Evolutionary conservation across 495 filamentous ascomycete species (phyloP), one percentile per base, ranked within the genome.

Genomic region (Podospora pseudoanserina): DNA sequence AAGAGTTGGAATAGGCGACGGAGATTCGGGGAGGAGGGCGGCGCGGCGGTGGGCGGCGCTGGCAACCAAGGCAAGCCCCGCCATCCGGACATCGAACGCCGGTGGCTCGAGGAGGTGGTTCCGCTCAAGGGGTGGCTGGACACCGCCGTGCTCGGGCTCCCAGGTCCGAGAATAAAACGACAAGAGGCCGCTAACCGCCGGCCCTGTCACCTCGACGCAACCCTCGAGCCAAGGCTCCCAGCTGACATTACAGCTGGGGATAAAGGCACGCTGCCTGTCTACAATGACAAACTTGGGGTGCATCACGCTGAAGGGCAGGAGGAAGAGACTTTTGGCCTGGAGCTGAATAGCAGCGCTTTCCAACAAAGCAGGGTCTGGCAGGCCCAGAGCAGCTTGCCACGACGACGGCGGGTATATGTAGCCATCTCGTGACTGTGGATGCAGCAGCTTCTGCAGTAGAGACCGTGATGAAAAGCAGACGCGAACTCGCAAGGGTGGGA

Each of bases 221-320:
- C 88, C 88, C 76, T 92, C 91, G 30, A 92, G 83, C 91, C 91
- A 93, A 16, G 82, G 69, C 74, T 92, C 91, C 87, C 87, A 91
- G 71, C 89, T 91, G 1, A 93, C 85, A 74, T 93, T 93, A 71
- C 87, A 89, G 70, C 88, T 90, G 0, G 89, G 89, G 13, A 92
- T 73, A 53, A 86, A 83, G 3, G 87, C 87, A 2, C 71, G 80
- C 49, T 82, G 72, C 9, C 89, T 81, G 71, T 93, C 91, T 16
- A 93, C 76, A 61, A 93, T 83, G 60, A 91, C 80, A 68, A 89
- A 92, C 73, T 93, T 93, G 2, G 89, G 87, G 71, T 93, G 91
- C 83, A 92, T 88, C 1, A 92, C 86, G 65, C 88, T 90, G 72
- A 93, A 88, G 3, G 91, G 91, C 4, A 85, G 78, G 64, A 91